Conservation (phyloP, 2,329 filamentous ascomycete species). For the Cordyceps pruinosa region DNA sequence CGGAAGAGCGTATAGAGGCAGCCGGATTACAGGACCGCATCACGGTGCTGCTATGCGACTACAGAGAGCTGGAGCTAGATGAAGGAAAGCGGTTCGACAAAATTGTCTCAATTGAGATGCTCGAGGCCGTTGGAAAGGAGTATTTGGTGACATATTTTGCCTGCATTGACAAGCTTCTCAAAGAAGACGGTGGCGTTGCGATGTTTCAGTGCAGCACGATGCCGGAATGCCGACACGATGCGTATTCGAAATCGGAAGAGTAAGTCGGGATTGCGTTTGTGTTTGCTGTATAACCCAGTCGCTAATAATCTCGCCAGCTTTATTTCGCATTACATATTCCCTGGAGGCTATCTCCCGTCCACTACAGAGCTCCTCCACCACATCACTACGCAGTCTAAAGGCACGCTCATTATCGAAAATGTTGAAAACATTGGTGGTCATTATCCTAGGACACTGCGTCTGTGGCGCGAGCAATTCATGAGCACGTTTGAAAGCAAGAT, state of each 20-base stretch:
- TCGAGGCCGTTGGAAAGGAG: constrained; percentile 65
- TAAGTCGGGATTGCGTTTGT: constrained; percentile 22
- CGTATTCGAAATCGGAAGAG: constrained; percentile 60
- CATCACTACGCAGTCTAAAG: constrained; percentile 53
- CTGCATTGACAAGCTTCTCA: constrained; percentile 56
- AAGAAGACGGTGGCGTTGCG: constrained; percentile 58
- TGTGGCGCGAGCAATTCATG: constrained; percentile 63
- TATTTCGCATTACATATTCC: constrained; percentile 72
- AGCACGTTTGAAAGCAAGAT: constrained; percentile 55
- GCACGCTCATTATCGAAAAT: constrained; percentile 57
- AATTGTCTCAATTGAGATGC: constrained; percentile 69
- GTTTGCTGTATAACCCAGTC: no score
- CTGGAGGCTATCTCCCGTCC: constrained; percentile 63
- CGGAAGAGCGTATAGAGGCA: constrained; percentile 55
- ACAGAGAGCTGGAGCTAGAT: constrained; percentile 49
- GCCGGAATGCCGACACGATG: constrained; percentile 60
- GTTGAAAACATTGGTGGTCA: constrained; percentile 69
- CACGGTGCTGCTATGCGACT: constrained; percentile 61
- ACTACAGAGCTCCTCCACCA: constrained; percentile 50
- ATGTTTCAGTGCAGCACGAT: constrained; percentile 75
- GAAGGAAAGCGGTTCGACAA: constrained; percentile 51
- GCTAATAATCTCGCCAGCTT: constrained; percentile 38
- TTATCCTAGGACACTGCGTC: constrained; percentile 60
- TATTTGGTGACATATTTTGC: constrained; percentile 62
- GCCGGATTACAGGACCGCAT: constrained; percentile 56